Conservation (phyloP, 805 yeast genomes). For the Millerozyma acaciae region DNA sequence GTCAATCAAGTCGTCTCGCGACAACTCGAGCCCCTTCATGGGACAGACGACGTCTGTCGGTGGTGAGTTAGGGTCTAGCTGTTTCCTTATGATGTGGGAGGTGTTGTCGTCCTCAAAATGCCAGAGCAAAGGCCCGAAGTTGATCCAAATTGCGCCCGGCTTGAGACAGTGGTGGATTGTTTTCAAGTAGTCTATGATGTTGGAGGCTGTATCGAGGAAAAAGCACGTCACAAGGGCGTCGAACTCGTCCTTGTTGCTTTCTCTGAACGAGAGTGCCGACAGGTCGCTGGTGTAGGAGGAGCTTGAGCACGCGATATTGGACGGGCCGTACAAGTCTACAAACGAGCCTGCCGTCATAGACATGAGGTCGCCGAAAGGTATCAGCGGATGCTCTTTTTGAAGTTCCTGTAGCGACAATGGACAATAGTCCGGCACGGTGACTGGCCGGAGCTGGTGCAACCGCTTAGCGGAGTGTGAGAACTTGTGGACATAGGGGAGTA, state of each 20-base stretch:
- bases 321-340: slow-evolving; percentile 61
- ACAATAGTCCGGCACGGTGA: slow-evolving; percentile 50
- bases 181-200: slow-evolving; percentile 53
- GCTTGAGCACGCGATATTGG: slow-evolving; percentile 29
- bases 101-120: slow-evolving; percentile 57
- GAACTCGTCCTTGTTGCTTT: slow-evolving; percentile 32
- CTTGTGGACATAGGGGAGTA: slow-evolving; percentile 56
- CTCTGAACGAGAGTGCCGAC: slow-evolving; percentile 40
- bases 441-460: slow-evolving; percentile 46
- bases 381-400: slow-evolving; percentile 29
- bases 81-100: slow-evolving; percentile 14
- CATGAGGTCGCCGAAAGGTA: slow-evolving; percentile 51
- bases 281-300: slow-evolving; percentile 33
- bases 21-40: slow-evolving; percentile 55
- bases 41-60: slow-evolving; percentile 23
- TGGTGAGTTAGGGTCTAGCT: slow-evolving; percentile 16
- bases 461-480: slow-evolving; percentile 44
- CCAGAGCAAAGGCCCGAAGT: slow-evolving; percentile 70
- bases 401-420: slow-evolving; percentile 35
- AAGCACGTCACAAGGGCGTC: slow-evolving; percentile 52
- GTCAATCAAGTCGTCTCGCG: slow-evolving; percentile 50
- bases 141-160: slow-evolving; percentile 52
- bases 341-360: slow-evolving; percentile 74
- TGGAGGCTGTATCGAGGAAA: slow-evolving; percentile 62
- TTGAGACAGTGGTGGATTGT: slow-evolving; percentile 45